A percentile compares a stretch with the other conserved stretches of the same genome.
These are phyloP conservation scores for Blastomyces emzantsi DNA, from an alignment of 2,329 filamentous ascomycete species.

Conservation along the genomic window DNA sequence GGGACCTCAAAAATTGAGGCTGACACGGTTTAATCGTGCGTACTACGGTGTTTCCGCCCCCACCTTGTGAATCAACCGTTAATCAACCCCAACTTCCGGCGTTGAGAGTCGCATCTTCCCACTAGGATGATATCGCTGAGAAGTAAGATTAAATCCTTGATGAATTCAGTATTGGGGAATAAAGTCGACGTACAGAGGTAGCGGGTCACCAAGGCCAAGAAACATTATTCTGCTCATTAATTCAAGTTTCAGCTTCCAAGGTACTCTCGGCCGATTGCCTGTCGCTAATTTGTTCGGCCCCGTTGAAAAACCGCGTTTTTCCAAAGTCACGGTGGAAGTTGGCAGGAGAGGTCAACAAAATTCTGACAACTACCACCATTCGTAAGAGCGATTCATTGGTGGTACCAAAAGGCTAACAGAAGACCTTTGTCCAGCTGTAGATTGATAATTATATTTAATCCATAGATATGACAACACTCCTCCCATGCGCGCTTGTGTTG, in stretches of 20 bases:
- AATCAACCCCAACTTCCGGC: background rate
- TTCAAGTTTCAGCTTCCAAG: too few species aligned
- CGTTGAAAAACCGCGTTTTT: too few species aligned
- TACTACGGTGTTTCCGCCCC: background rate
- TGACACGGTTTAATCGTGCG: too few species aligned
- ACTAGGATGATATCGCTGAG: background rate
- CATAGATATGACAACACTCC: background rate
- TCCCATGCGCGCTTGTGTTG: too few species aligned
- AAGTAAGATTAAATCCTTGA: background rate
- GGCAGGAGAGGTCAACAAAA: too few species aligned
- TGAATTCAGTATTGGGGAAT: too few species aligned
- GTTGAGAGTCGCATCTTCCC: background rate
- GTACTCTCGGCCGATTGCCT: too few species aligned
- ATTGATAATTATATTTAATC: too few species aligned
- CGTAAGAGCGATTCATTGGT: background rate
- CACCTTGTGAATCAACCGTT: background rate
- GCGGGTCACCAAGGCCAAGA: background rate
- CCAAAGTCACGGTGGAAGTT: too few species aligned
- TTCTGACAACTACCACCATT: background rate
- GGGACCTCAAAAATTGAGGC: too few species aligned
- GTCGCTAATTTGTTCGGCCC: too few species aligned
- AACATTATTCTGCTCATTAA: background rate
- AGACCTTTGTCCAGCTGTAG: too few species aligned
- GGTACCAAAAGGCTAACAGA: background rate
- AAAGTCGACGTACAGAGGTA: background rate